phyloP scores from a whole-genome alignment of 805 yeast species.

The Wickerhamiella musiphila region DNA sequence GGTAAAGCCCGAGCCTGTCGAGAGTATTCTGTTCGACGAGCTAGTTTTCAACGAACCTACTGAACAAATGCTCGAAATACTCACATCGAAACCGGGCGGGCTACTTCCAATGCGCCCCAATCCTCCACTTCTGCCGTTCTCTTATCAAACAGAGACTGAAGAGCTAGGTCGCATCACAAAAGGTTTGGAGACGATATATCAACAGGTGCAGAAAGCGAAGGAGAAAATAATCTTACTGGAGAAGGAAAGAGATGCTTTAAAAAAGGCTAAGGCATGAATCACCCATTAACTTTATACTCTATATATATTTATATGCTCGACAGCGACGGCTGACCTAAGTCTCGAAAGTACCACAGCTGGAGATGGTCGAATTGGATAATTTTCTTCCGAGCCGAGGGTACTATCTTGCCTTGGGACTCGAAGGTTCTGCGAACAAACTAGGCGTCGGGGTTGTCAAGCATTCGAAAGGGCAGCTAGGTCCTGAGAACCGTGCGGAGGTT shows the following conservation, averaged over 20 bases:
- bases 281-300: too few species aligned
- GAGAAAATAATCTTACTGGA: conserved; percentile 23
- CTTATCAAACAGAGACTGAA: conserved; percentile 39
- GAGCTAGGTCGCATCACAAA: conserved; percentile 40
- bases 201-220: conserved; percentile 28
- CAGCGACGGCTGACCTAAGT: too few species aligned
- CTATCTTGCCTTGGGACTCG: conserved; percentile 66
- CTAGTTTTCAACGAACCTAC: conserved; percentile 92
- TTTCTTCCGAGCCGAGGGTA: conserved; percentile 27
- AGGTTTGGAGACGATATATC: conserved; percentile 29
- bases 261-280: too few species aligned
- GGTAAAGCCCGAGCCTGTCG: conserved; percentile 28
- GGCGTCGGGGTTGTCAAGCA: conserved; percentile 90
- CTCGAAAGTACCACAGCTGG: too few species aligned
- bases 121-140: conserved; percentile 22
- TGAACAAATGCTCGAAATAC: conserved; percentile 62
- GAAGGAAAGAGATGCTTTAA: conserved; percentile 14
- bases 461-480: conserved; percentile 37
- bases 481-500: conserved; percentile 49
- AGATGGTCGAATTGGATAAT: conserved; percentile 34
- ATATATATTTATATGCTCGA: too few species aligned
- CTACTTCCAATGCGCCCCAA: conserved; percentile 22
- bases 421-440: conserved; percentile 92
- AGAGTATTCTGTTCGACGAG: conserved; percentile 65
- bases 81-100: conserved; percentile 34